Conservation (phyloP, 352 stramenopile species). For the Phytopythium kandeliae region DNA sequence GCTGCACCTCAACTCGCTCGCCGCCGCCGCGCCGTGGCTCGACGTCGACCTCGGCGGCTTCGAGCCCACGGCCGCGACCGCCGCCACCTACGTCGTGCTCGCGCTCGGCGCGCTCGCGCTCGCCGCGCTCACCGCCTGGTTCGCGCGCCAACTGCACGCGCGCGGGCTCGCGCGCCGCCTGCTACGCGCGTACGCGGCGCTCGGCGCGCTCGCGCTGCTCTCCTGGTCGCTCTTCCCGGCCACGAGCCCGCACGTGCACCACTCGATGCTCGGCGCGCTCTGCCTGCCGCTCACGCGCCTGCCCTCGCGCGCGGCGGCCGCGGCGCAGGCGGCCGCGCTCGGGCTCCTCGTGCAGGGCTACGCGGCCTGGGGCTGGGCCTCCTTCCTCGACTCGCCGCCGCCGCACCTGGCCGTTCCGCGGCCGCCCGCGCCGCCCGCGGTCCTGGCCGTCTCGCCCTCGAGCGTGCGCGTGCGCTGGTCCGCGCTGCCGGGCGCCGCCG, state of each 20-base stretch:
- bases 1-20: conserved; percentile 73
- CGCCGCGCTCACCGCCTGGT: conserved; percentile 19
- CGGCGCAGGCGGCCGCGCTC: conserved; percentile 44
- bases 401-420: conserved; percentile 58
- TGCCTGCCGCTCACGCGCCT: conserved; percentile 72
- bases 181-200: conserved; percentile 25
- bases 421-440: conserved; percentile 17
- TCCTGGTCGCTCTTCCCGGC: conserved; percentile 56
- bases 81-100: conserved; percentile 60
- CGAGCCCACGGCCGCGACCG: conserved; percentile 30
- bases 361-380: conserved; percentile 62
- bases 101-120: conserved; percentile 25
- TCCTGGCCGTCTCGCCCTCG: conserved; percentile 35
- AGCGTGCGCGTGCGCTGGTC: conserved; percentile 45
- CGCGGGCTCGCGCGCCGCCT: conserved; percentile 28
- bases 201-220: conserved; percentile 22
- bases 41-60: conserved; percentile 69
- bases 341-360: conserved; percentile 74
- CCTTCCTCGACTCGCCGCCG: conserved; percentile 56
- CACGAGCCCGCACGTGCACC: conserved; percentile 64
- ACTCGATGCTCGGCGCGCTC: conserved; percentile 62
- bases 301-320: conserved; percentile 40
- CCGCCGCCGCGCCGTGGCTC: conserved; percentile 64
- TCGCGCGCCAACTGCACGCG: conserved; percentile 46
- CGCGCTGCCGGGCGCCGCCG: conserved; percentile 37